Base-by-base conservation (phyloP, 2,329 filamentous ascomycete species). In the Polytolypa hystricis region DNA sequence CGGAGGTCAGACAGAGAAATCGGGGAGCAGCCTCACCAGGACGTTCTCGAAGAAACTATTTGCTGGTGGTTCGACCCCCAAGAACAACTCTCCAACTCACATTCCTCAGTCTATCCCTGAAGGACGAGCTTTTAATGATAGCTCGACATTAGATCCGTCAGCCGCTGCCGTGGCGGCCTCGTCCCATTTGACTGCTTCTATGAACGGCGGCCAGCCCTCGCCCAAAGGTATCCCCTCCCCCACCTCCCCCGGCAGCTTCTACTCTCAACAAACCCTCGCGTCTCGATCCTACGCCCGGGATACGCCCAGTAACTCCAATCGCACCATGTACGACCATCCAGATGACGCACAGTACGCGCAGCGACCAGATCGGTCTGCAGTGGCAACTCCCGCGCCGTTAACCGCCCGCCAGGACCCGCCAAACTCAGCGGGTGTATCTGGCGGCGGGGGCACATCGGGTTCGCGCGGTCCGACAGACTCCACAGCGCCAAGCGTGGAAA, bases 21-120 rank as follows among this genome's bases (percentile, higher is more conserved):
- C 70, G 15, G 66, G 70, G 25, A 63, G 65, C 18, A 71, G 72
- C 10, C 61, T 87, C 38, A 79, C 79, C 45, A 70, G 82, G 43
- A 79, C 83, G 39, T 84, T 82, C 52, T 85, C 81, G 33, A 82
- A 84, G 55, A 82, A 81, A 60, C 73, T 83, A 14, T 62, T 67
- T 46, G 72, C 81, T 46, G 74, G 82, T 29, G 79, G 79, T 29
- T 68, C 73, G 30, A 77, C 77, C 15, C 78, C 82, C n/a, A 86
- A 85, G 61, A 84, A 74, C 50, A 71, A 70, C 38, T 87, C 83
- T 12, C 83, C 83, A 2, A 84, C 81, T 27, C 76, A 81, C 51
- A 63, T 79, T 37, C 81, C 81, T 16, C 59, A 60, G 55, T 72
- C 74, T 6, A 72, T 74, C 31, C 79, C 83, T 51, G 80, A 85